A percentile compares a stretch with the other conserved stretches of the same genome.
Evolutionary conservation across 2,329 filamentous ascomycete species (phyloP).

Genomic region (Chaetomiaceae sp.): DNA sequence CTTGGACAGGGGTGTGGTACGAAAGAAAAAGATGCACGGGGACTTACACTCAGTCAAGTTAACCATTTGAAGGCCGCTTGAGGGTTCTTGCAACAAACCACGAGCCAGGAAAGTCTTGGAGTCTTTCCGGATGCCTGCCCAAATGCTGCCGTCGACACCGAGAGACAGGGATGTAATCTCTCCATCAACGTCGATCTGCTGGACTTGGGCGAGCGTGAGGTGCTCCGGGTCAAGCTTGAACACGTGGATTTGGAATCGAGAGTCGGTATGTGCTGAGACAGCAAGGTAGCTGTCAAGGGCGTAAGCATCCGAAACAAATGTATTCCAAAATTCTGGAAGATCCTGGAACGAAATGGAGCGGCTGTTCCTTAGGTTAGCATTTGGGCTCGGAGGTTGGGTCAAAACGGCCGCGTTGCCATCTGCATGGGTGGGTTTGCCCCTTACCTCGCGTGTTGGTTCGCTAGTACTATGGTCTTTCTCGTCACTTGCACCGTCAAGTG

Average conservation of each 20-base stretch:
- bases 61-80: conserved; percentile 12
- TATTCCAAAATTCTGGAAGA: conserved; percentile 7
- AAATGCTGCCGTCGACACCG: conserved; percentile 26
- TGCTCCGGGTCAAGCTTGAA: conserved; percentile 34
- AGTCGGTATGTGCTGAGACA: conserved; percentile 37
- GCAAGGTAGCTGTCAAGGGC: conserved; percentile 37
- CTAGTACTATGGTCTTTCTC: conserved; percentile 40
- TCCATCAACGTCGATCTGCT: conserved; percentile 36
- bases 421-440: neutral
- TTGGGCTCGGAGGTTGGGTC: too few relatives aligned
- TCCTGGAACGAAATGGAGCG: conserved; percentile 7
- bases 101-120: conserved; percentile 33
- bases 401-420: neutral
- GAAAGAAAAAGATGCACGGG: neutral
- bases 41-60: conserved; percentile 25
- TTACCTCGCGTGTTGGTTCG: conserved; percentile 33
- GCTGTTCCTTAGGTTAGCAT: conserved; percentile 13
- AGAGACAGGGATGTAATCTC: conserved; percentile 47
- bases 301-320: conserved; percentile 39
- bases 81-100: conserved; percentile 20
- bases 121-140: conserved; percentile 33
- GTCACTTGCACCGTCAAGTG: conserved; percentile 51
- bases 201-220: conserved; percentile 26
- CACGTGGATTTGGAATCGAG: conserved; percentile 37
- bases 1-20: neutral